Conservation (phyloP, 1,139 yeast species). For the Hyphopichia burtonii region DNA sequence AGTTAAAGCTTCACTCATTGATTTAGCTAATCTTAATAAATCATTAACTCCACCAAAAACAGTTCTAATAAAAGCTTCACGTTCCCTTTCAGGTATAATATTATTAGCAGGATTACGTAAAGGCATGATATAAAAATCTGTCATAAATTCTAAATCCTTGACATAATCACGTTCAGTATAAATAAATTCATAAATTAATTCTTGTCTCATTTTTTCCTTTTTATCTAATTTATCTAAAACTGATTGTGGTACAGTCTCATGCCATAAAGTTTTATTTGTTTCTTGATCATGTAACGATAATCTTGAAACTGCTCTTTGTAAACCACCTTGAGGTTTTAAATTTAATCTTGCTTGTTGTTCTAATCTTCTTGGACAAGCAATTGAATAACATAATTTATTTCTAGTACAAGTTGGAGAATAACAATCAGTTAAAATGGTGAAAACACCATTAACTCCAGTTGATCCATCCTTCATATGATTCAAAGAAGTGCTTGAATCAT, state of each 20-base stretch:
- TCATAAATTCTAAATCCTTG: slow-evolving; percentile 86
- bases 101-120: slow-evolving; percentile 70
- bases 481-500: slow-evolving; percentile 2
- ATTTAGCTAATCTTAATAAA: slow-evolving; percentile 77
- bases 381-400: slow-evolving; percentile 84
- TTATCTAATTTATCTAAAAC: slow-evolving; percentile 79
- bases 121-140: slow-evolving; percentile 94
- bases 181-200: slow-evolving; percentile 89
- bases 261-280: slow-evolving; percentile 89
- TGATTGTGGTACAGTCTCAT: slow-evolving; percentile 83
- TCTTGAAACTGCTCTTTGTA: slow-evolving; percentile 78
- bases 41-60: slow-evolving; percentile 92
- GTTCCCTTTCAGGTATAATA: slow-evolving; percentile 82
- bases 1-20: slow-evolving; percentile 85
- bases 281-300: slow-evolving; percentile 76
- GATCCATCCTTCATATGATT: slow-evolving; percentile 8
- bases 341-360: slow-evolving; percentile 95
- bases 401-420: slow-evolving; percentile 96
- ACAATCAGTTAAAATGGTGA: slow-evolving; percentile 88
- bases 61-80: slow-evolving; percentile 87
- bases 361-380: slow-evolving; percentile 94
- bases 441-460: slow-evolving; percentile 78
- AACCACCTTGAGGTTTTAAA: slow-evolving; percentile 85
- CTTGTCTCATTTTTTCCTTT: slow-evolving; percentile 89
- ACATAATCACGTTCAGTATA: slow-evolving; percentile 95